phyloP scores from a whole-genome alignment of 2,329 filamentous ascomycete genomes.

The Botrytis squamosa region DNA sequence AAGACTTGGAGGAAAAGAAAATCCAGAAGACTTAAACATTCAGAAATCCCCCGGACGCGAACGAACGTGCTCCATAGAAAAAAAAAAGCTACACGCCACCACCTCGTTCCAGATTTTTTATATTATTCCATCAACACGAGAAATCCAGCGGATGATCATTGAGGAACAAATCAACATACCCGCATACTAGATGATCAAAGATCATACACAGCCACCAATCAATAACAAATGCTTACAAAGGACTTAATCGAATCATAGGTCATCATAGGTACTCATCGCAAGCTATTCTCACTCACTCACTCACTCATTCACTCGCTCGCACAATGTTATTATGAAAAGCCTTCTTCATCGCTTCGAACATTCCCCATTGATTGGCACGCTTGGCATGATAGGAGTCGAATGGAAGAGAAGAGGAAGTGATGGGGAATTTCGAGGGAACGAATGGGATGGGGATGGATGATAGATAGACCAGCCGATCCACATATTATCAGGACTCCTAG shows the following conservation, averaged over 20 bases:
- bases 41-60: neutral
- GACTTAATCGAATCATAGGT: neutral
- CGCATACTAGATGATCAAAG: neutral
- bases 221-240: neutral
- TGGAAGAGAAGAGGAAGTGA: neutral
- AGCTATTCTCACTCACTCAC: neutral
- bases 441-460: neutral
- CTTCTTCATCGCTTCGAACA: slow-evolving; percentile 1
- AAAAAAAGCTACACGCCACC: neutral
- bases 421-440: neutral
- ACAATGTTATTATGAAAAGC: neutral
- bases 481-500: neutral
- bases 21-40: neutral
- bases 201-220: neutral
- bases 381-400: slow-evolving; percentile 6
- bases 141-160: slow-evolving; percentile 3
- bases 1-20: neutral
- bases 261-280: neutral
- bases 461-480: neutral
- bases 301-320: neutral
- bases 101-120: neutral
- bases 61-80: neutral
- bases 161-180: neutral
- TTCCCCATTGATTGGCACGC: slow-evolving; percentile 11
- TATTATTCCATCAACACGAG: slow-evolving; percentile 7